Conservation (phyloP, 495 filamentous ascomycete genomes). For the Evernia prunastri region DNA sequence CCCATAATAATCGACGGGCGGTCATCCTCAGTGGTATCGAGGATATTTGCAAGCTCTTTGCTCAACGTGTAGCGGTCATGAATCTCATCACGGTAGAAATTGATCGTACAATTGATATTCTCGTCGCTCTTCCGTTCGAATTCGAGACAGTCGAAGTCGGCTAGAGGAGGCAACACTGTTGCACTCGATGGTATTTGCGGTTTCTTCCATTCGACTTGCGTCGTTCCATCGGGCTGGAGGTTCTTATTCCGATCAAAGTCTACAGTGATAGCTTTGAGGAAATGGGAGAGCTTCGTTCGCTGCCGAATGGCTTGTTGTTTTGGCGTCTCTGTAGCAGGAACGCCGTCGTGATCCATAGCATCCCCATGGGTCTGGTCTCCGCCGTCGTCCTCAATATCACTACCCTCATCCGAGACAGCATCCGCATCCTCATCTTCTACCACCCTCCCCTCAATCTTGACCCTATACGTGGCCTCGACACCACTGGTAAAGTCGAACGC, state of each 20-base stretch:
- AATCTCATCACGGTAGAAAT: slow-evolving; percentile 74
- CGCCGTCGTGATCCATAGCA: slow-evolving; percentile 56
- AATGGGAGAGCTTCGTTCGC: slow-evolving; percentile 73
- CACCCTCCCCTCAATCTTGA: slow-evolving; percentile 89
- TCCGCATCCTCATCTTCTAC: slow-evolving; percentile 65
- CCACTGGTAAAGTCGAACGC: slow-evolving; percentile 68
- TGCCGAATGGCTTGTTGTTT: slow-evolving; percentile 35
- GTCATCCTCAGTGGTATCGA: slow-evolving; percentile 83
- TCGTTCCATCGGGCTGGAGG: slow-evolving; percentile 48
- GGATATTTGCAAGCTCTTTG: slow-evolving; percentile 69
- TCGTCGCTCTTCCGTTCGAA: slow-evolving; percentile 90
- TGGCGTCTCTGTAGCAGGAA: slow-evolving; percentile 27
- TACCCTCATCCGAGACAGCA: slow-evolving; percentile 43
- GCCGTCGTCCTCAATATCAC: slow-evolving; percentile 54
- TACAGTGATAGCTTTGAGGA: slow-evolving; percentile 85
- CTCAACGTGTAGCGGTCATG: slow-evolving; percentile 78
- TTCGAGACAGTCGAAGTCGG: slow-evolving; percentile 84
- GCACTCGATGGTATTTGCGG: slow-evolving; percentile 50
- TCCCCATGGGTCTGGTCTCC: slow-evolving; percentile 39
- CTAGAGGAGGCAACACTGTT: slow-evolving; percentile 39
- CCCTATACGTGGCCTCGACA: slow-evolving; percentile 67
- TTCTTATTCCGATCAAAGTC: slow-evolving; percentile 67
- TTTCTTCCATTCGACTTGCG: slow-evolving; percentile 69
- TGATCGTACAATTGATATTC: slow-evolving; percentile 86
- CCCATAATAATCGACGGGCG: slow-evolving; percentile 79